Conservation (phyloP, 2,329 filamentous ascomycete genomes). For the Diaporthe sp. region DNA sequence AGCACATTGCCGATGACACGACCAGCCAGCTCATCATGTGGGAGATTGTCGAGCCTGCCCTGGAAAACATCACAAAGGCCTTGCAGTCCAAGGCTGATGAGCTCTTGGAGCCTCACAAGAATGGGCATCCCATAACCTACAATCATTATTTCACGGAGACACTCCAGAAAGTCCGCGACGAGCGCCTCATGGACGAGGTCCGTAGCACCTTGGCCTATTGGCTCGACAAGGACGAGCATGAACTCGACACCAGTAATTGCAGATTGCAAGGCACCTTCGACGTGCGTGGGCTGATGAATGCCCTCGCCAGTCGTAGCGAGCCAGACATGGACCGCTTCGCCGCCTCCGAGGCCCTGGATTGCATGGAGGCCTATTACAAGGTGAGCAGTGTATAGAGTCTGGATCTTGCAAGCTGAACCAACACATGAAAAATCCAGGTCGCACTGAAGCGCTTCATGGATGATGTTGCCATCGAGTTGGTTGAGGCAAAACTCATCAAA, state of each 20-base stretch:
- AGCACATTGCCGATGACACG: constrained; percentile 5
- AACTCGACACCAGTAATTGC: not conserved
- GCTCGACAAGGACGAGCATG: constrained; percentile 5
- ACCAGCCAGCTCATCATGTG: not conserved
- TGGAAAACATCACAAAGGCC: constrained; percentile 44
- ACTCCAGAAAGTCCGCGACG: constrained; percentile 50
- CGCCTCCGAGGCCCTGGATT: constrained; percentile 52
- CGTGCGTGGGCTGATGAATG: not conserved
- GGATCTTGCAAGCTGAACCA: not conserved
- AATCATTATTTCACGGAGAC: constrained; percentile 61
- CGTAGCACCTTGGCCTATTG: not conserved
- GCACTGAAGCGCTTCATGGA: constrained; percentile 60
- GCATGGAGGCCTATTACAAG: constrained; percentile 54
- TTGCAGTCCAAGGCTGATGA: constrained; percentile 56
- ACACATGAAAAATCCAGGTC: constrained; percentile 50
- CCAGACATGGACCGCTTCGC: constrained; percentile 47
- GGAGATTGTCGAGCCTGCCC: constrained; percentile 43
- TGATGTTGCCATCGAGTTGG: constrained; percentile 57
- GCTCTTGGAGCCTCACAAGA: constrained; percentile 54
- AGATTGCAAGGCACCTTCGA: constrained; percentile 7
- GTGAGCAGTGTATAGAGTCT: constrained; percentile 42
- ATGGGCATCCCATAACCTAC: constrained; percentile 66
- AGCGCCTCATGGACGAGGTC: constrained; percentile 29
- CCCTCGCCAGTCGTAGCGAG: constrained; percentile 37
- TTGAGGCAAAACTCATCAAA: constrained; percentile 57